phyloP scores from a whole-genome alignment of 2,329 filamentous ascomycete genomes.

The Epichloe aotearoae region DNA sequence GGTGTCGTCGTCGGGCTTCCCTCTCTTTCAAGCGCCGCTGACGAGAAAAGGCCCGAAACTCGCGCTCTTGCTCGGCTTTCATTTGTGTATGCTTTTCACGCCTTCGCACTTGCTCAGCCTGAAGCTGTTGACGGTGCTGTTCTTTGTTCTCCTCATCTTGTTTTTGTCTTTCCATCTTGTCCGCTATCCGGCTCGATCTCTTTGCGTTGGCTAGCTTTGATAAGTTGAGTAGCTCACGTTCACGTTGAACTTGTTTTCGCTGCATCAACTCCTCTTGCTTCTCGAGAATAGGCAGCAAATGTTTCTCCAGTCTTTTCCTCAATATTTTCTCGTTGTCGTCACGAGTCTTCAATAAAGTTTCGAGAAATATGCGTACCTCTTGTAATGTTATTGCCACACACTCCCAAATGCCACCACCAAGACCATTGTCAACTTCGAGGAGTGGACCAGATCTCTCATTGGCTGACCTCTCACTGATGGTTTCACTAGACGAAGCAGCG shows the following conservation, averaged over 20 bases:
- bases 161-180: constrained; percentile 65
- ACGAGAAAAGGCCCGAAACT: constrained; percentile 67
- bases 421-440: constrained; percentile 36
- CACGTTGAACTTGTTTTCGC: constrained; percentile 50
- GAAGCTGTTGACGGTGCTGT: constrained; percentile 37
- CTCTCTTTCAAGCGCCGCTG: constrained; percentile 79
- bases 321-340: constrained; percentile 78
- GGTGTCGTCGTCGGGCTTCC: constrained; percentile 66
- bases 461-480: constrained; percentile 16
- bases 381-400: constrained; percentile 72
- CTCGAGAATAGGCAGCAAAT: constrained; percentile 75
- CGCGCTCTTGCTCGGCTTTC: constrained; percentile 57
- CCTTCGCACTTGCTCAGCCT: constrained; percentile 50
- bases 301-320: constrained; percentile 55
- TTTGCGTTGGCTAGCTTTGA: constrained; percentile 90
- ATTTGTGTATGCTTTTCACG: constrained; percentile 51
- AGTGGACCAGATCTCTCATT: constrained; percentile 11
- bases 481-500: constrained; percentile 24
- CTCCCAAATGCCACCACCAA: constrained; percentile 77
- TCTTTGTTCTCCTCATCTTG: constrained; percentile 59
- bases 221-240: constrained; percentile 68
- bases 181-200: constrained; percentile 77
- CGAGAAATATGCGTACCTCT: constrained; percentile 62
- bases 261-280: constrained; percentile 65
- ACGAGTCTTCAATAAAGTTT: constrained; percentile 58